Evolutionary conservation across 768 basidiomycete genomes (phyloP), one percentile per base, ranked within the genome.

Genomic region (Mycena galopus): DNA sequence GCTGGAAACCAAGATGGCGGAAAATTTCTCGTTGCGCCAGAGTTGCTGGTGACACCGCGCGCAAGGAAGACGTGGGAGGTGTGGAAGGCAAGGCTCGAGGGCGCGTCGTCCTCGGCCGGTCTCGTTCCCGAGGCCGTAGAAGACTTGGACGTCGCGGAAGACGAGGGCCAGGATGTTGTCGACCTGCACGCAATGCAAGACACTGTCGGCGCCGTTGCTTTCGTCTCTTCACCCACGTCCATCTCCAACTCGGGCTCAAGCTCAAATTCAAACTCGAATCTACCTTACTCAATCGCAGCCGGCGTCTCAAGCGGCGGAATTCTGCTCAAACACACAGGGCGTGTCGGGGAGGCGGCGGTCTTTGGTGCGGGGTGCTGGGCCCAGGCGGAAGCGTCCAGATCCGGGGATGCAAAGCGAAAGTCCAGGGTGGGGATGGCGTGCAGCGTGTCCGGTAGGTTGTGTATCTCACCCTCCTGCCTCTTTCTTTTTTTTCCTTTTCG

Each of bases 271-370:
- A 42, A 47, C 33, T 12, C 33, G 12, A 35, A 35, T 6, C 12
- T 17, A 42, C 14, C n/a, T 47, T 51, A 23, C 25, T 51, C 50
- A 76, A 21, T 91, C 64, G 90, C 91, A 16, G 90, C 92, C n/a
- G 93, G 93, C 2, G 93, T 94, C 19, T 95, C 93, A 69, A 95
- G 94, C 73, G 94, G 94, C 7, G 94, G 94, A 0, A 79, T 96
- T n/a, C 83, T 96, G 62, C 85, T 96, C 65, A 96, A 96, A 78
- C 80, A 85, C 58, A 86, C 93, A 4, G 94, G 94, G 16, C 84
- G 94, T 57, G 79, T 95, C 4, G 95, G 94, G 32, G 93, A 95
- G 84, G 94, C 93, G 4, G 91, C 92, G 2, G 76, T 89, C 7
- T 93, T 87, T 73, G 93, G 93, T 21, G 89, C 93, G 14, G 93